Evolutionary conservation across 306 rosid genomes (phyloP).

Genomic region (Hippophae tibetana): DNA sequence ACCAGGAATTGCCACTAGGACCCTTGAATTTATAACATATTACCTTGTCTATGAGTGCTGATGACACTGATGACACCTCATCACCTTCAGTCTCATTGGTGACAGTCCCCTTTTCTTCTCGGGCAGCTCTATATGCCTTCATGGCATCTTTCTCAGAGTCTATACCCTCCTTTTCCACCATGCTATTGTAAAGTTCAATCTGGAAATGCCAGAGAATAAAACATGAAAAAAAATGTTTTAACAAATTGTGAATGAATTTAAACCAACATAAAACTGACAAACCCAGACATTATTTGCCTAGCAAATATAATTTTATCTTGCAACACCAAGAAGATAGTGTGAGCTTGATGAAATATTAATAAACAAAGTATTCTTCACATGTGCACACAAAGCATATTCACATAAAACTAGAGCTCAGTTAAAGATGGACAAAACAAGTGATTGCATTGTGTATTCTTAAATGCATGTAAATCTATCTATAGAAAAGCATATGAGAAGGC

Average conservation of each 20-base stretch:
- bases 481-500: conserved; percentile 8
- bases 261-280: not conserved
- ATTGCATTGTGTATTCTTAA: not conserved
- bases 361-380: not conserved
- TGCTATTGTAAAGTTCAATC: conserved; percentile 89
- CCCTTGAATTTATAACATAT: conserved; percentile 13
- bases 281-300: not conserved
- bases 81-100: conserved; percentile 41
- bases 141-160: conserved; percentile 53
- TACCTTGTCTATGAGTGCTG: conserved; percentile 76
- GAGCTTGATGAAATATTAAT: not conserved
- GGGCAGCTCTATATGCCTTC: conserved; percentile 89
- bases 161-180: conserved; percentile 67
- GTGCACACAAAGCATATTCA: not conserved
- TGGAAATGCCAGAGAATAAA: conserved; percentile 26
- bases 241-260: not conserved
- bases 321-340: not conserved
- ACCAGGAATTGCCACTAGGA: not conserved
- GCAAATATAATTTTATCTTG: not conserved
- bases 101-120: conserved; percentile 43
- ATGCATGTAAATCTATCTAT: not conserved
- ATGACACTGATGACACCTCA: conserved; percentile 78
- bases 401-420: not conserved
- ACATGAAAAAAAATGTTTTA: not conserved
- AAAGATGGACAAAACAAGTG: not conserved